Conservation (phyloP, 2,329 filamentous ascomycete species). For the Penicillium sp. region DNA sequence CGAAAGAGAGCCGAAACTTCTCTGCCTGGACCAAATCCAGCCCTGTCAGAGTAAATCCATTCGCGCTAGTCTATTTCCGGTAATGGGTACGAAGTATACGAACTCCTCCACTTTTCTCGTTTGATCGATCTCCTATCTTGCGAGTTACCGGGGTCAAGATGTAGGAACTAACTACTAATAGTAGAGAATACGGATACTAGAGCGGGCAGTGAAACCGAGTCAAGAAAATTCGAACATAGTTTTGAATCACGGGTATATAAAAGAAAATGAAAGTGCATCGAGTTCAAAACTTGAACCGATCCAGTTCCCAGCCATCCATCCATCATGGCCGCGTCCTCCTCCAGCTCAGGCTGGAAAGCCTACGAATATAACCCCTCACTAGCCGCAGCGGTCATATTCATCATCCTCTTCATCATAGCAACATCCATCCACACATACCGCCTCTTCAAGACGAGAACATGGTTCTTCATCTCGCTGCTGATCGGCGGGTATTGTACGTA, state of each 20-base stretch:
- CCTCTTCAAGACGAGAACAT: conserved; percentile 26
- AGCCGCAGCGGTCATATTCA: conserved; percentile 28
- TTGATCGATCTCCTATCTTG: too few relatives aligned
- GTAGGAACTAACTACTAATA: background rate
- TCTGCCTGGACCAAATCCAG: too few relatives aligned
- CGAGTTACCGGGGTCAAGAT: too few relatives aligned
- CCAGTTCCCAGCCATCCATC: background rate
- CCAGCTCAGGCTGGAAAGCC: background rate
- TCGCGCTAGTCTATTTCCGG: background rate
- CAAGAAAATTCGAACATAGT: background rate
- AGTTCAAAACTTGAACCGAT: background rate
- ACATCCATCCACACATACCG: conserved; percentile 28
- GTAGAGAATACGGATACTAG: too few relatives aligned
- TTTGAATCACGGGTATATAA: background rate
- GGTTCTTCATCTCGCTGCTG: conserved; percentile 34
- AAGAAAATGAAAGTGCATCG: background rate
- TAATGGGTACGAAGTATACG: conserved; percentile 1
- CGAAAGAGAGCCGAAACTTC: background rate
- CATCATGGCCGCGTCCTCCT: background rate
- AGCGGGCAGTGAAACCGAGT: too few relatives aligned
- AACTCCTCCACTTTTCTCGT: background rate
- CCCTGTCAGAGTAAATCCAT: too few relatives aligned
- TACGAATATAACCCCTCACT: conserved; percentile 29
- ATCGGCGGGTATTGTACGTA: conserved; percentile 43
- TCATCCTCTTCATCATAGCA: conserved; percentile 25